These are phyloP conservation scores for Ceratopteris richardii DNA, from an alignment of 75 land plant genomes.

Conservation along the genomic window DNA sequence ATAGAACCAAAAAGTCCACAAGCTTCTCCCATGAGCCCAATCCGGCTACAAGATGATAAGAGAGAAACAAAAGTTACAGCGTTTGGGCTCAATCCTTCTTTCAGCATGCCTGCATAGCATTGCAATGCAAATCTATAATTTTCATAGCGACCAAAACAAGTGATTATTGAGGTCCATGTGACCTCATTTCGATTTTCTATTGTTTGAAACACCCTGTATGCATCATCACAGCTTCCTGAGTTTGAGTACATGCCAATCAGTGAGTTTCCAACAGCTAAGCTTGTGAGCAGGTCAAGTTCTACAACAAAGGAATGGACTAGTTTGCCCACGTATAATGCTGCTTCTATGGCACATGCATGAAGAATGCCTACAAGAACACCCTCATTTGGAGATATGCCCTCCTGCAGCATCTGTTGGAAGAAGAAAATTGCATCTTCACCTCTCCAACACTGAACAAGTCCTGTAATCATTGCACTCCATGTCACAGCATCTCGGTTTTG, in stretches of 20 bases:
- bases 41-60: constrained; percentile 18
- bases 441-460: constrained; percentile 10
- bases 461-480: constrained; percentile 28
- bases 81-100: constrained; percentile 1
- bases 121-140: constrained; percentile 10
- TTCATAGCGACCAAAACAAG: constrained; percentile 14
- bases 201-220: constrained; percentile 14
- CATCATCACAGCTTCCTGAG: constrained; percentile 14
- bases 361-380: constrained; percentile 14
- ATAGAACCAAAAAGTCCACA: constrained; percentile 32
- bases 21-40: constrained; percentile 28
- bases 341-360: constrained; percentile 23
- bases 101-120: constrained; percentile 23
- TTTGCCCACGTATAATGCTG: constrained; percentile 17
- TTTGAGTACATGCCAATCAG: constrained; percentile 28
- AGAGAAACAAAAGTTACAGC: constrained; percentile 19
- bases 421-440: constrained; percentile 13
- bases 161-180: constrained; percentile 29
- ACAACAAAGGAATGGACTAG: constrained; percentile 14
- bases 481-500: constrained; percentile 29
- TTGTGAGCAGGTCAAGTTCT: constrained; percentile 2
- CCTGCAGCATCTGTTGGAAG: constrained; percentile 16
- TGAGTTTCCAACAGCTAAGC: constrained; percentile 12
- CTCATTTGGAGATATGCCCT: constrained; percentile 16
- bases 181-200: constrained; percentile 6